These are phyloP conservation scores for Syzygium oleosum DNA, from an alignment of 345 rosid species.

Conservation along the genomic window DNA sequence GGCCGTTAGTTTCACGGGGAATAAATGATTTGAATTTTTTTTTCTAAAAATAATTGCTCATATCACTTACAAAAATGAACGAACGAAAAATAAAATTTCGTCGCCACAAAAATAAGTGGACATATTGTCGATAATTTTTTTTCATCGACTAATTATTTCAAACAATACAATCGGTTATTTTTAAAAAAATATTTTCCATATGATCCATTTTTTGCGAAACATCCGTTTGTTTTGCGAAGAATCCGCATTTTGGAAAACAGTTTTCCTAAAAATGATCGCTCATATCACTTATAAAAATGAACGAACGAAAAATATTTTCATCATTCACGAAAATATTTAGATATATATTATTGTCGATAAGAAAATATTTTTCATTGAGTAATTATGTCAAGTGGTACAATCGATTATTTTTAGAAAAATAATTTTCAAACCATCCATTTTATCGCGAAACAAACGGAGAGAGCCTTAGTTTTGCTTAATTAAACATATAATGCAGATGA, in stretches of 20 bases:
- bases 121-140: no score
- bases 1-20: fast-evolving
- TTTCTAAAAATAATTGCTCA: no score
- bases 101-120: no score
- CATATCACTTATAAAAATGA: not conserved
- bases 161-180: no score
- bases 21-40: no score
- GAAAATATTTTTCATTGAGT: not conserved
- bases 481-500: not conserved
- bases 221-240: not conserved
- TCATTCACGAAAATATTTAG: not conserved
- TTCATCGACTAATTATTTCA: no score
- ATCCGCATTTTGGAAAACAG: not conserved
- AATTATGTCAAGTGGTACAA: not conserved
- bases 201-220: no score
- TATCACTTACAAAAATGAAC: no score
- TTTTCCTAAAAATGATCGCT: not conserved
- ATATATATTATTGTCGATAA: not conserved
- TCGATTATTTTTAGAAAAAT: not conserved
- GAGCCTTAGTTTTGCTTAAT: not conserved
- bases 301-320: not conserved
- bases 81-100: no score
- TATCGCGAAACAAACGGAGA: not conserved
- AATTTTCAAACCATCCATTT: not conserved
- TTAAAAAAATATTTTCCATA: no score